These are phyloP conservation scores for Penicillium sp. DNA, from an alignment of 2,329 filamentous ascomycete genomes.

Conservation along the genomic window DNA sequence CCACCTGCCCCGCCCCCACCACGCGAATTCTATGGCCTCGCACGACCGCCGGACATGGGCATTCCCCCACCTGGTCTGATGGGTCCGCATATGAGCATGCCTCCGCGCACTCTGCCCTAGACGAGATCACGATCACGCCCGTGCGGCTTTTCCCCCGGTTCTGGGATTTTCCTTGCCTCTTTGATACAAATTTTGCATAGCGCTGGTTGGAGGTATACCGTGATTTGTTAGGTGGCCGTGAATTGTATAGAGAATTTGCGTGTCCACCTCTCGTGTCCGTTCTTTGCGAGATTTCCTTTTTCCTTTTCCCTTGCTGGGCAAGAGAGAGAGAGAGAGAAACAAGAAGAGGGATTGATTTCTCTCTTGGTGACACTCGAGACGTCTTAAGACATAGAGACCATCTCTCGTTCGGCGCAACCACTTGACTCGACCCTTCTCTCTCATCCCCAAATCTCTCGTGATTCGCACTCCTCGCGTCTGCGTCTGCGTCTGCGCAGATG, in stretches of 20 bases:
- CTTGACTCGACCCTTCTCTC: background rate
- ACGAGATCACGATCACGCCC: conserved; percentile 24
- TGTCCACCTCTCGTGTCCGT: conserved; percentile 3
- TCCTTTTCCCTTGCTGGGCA: conserved; percentile 11
- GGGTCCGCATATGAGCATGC: conserved; percentile 34
- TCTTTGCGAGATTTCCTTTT: conserved; percentile 16
- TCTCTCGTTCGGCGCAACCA: conserved; percentile 1
- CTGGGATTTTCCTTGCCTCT: conserved; percentile 18
- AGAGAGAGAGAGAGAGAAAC: background rate
- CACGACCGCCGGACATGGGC: conserved; percentile 34
- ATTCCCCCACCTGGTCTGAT: conserved; percentile 34
- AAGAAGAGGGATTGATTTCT: background rate
- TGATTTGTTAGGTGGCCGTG: conserved; percentile 30
- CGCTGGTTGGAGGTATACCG: conserved; percentile 39
- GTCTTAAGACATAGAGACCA: background rate
- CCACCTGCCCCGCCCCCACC: conserved; percentile 35
- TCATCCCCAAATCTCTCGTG: background rate
- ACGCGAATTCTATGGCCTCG: conserved; percentile 39
- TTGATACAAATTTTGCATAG: conserved; percentile 45
- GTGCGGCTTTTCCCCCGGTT: conserved; percentile 23
- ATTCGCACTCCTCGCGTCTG: background rate
- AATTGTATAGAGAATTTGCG: conserved; percentile 32
- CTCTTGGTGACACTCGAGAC: background rate
- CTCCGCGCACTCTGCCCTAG: conserved; percentile 41
- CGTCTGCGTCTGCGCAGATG: background rate